Evolutionary conservation across 495 filamentous ascomycete species (phyloP).

Genomic region (Jackrogersella multiformis): DNA sequence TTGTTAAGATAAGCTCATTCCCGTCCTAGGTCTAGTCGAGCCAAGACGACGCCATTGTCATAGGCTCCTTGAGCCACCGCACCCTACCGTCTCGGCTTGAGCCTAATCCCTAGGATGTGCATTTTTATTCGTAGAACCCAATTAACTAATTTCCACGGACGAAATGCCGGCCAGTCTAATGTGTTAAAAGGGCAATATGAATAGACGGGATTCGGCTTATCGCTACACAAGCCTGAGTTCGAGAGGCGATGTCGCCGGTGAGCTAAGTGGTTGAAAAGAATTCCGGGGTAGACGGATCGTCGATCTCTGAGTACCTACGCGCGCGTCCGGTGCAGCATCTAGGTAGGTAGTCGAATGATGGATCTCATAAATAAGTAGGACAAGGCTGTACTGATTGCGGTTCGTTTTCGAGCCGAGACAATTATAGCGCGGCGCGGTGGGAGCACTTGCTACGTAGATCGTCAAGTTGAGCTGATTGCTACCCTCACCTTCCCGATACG

Average conservation of each 20-base stretch:
- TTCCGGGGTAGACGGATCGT: neutral
- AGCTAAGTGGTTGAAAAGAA: neutral
- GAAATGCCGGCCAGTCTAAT: slow-evolving; percentile 1
- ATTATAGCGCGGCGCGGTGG: neutral
- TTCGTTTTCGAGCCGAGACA: slow-evolving; percentile 4
- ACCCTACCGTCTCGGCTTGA: slow-evolving; percentile 8
- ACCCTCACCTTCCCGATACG: slow-evolving; percentile 37
- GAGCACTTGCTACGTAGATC: neutral
- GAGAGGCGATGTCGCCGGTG: neutral
- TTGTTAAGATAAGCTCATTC: slow-evolving; percentile 1
- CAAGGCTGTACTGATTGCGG: slow-evolving; percentile 7
- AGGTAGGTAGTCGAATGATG: neutral
- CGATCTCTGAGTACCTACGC: neutral
- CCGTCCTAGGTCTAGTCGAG: neutral
- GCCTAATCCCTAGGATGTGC: neutral
- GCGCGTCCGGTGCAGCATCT: neutral
- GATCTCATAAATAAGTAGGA: neutral
- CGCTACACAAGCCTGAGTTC: neutral
- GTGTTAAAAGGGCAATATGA: neutral
- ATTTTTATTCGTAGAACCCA: slow-evolving; percentile 23
- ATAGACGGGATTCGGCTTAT: neutral
- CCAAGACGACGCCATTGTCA: slow-evolving; percentile 24
- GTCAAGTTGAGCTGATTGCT: slow-evolving; percentile 15
- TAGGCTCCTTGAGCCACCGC: neutral
- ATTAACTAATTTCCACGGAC: slow-evolving; percentile 20